Conservation (phyloP, 2,329 filamentous ascomycete genomes). For the Raffaelea arxii region DNA sequence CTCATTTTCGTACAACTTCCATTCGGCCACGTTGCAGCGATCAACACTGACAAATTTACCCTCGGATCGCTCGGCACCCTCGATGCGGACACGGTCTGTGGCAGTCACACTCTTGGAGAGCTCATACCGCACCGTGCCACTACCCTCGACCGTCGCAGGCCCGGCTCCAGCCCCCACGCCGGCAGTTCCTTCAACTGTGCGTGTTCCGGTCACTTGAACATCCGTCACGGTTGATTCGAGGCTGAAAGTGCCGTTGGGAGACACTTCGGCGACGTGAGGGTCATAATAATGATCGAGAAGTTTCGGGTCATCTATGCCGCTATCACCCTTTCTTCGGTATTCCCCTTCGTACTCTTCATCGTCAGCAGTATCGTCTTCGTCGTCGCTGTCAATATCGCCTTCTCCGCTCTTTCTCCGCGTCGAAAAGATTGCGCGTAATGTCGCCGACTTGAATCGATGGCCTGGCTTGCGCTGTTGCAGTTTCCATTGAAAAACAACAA, state of each 20-base stretch:
- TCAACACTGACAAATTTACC: not conserved
- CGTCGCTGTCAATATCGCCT: not conserved
- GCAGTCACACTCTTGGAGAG: not conserved
- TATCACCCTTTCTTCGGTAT: not conserved
- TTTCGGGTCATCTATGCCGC: not conserved
- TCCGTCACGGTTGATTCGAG: not conserved
- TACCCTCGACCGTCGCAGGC: not conserved
- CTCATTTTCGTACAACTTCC: not conserved
- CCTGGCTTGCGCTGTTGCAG: not conserved
- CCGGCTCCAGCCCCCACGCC: not conserved
- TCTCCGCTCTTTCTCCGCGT: not conserved
- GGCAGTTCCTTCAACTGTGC: not conserved
- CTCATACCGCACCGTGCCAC: not conserved
- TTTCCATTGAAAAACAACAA: not conserved
- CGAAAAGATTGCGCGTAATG: not conserved
- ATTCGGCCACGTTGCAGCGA: slow-evolving; percentile 1
- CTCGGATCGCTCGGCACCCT: not conserved
- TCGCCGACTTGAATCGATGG: not conserved
- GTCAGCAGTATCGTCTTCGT: not conserved
- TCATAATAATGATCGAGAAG: slow-evolving; percentile 1
- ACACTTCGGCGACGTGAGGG: not conserved
- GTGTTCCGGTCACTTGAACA: not conserved
- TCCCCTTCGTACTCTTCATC: too few species aligned
- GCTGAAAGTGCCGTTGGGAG: not conserved
- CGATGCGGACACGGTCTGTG: not conserved